Evolutionary conservation across 2,329 filamentous ascomycete species (phyloP).

Genomic region (Cordyceps javanica): DNA sequence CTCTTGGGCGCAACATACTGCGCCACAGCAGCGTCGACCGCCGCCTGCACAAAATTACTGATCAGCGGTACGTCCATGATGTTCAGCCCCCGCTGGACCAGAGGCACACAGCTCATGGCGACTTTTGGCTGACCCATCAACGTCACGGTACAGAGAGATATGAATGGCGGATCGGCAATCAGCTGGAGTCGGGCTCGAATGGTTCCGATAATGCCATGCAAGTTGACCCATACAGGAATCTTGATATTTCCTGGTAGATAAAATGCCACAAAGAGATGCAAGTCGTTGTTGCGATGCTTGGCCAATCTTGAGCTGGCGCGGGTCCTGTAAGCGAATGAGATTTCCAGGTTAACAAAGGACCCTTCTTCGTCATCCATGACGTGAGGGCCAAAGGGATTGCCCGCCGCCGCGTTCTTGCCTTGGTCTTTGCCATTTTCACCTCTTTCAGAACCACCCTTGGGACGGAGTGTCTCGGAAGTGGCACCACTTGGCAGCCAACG

Average conservation of each 20-base stretch:
- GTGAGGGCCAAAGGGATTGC: constrained; percentile 33
- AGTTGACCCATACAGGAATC: constrained; percentile 66
- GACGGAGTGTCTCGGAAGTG: constrained; percentile 41
- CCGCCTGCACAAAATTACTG: constrained; percentile 67
- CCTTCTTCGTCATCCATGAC: constrained; percentile 73
- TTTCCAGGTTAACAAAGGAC: constrained; percentile 71
- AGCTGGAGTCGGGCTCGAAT: constrained; percentile 65
- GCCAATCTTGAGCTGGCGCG: constrained; percentile 55
- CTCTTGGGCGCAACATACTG: constrained; percentile 74
- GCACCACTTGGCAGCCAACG: constrained; percentile 68
- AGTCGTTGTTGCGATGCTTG: constrained; percentile 60
- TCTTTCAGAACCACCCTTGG: constrained; percentile 22
- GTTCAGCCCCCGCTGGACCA: constrained; percentile 63
- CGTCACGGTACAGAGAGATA: constrained; percentile 66
- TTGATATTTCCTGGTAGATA: constrained; percentile 53
- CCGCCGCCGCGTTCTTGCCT: constrained; percentile 21
- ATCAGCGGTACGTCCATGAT: constrained; percentile 72
- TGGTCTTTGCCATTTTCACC: constrained; percentile 27
- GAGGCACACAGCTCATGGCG: constrained; percentile 61
- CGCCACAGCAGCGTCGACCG: constrained; percentile 66
- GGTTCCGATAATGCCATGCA: constrained; percentile 65
- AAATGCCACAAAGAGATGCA: constrained; percentile 64
- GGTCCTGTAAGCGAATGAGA: constrained; percentile 67
- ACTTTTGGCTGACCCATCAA: constrained; percentile 72
- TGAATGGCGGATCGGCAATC: constrained; percentile 70